Evolutionary conservation across 192 early-diverging fungal genomes (phyloP).

Genomic region (Backusella luteola): DNA sequence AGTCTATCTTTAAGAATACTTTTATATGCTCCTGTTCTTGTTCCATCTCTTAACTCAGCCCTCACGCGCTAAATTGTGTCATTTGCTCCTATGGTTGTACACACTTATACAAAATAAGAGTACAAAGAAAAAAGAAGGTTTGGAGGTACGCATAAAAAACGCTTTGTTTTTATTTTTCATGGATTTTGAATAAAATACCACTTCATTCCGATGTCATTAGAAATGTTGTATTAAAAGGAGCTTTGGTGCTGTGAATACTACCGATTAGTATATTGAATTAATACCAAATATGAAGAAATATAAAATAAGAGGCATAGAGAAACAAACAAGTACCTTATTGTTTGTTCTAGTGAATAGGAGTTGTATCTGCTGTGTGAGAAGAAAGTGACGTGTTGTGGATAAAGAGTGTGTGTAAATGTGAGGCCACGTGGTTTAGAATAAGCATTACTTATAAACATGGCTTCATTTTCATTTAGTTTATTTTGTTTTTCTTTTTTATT

Average conservation of each 20-base stretch:
- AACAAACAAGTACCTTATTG: background rate
- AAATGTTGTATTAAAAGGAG: background rate
- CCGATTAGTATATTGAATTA: background rate
- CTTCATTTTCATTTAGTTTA: slow-evolving; percentile 5
- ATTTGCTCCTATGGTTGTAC: background rate
- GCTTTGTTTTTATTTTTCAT: background rate
- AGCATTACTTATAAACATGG: slow-evolving; percentile 2
- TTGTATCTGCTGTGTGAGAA: slow-evolving; percentile 3
- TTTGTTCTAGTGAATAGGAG: background rate
- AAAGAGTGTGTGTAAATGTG: slow-evolving; percentile 5
- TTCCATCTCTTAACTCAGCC: slow-evolving; percentile 71
- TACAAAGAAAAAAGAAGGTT: slow-evolving; percentile 1
- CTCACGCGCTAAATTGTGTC: slow-evolving; percentile 47
- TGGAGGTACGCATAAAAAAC: background rate
- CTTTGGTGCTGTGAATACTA: background rate
- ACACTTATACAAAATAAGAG: background rate
- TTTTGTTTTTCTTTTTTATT: background rate
- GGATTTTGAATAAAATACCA: background rate
- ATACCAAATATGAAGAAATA: background rate
- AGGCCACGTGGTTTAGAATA: slow-evolving; percentile 2
- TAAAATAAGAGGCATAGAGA: background rate
- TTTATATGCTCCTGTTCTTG: background rate
- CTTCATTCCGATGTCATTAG: background rate
- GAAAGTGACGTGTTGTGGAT: slow-evolving; percentile 6
- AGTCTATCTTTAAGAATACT: background rate